phyloP scores from a whole-genome alignment of 495 filamentous ascomycete genomes.

The Penicillium angulare region DNA sequence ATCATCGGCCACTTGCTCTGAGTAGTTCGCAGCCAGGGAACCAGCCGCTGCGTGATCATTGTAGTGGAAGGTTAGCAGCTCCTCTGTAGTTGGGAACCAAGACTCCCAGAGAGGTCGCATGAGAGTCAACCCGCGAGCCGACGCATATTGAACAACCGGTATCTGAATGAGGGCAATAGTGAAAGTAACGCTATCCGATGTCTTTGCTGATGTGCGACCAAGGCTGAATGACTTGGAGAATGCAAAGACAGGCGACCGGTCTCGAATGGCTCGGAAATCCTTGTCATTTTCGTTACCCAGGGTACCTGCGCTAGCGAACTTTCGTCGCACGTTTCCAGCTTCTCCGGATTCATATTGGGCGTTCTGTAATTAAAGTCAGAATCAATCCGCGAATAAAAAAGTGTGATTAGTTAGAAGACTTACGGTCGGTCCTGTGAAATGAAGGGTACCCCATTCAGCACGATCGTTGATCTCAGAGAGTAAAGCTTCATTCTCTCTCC shows the following conservation, averaged over 20 bases:
- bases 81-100: slow-evolving; percentile 61
- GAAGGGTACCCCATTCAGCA: slow-evolving; percentile 85
- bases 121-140: slow-evolving; percentile 71
- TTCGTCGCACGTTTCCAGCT: slow-evolving; percentile 63
- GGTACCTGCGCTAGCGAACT: slow-evolving; percentile 68
- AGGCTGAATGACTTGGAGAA: slow-evolving; percentile 80
- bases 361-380: slow-evolving; percentile 39
- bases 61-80: slow-evolving; percentile 73
- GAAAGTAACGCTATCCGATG: slow-evolving; percentile 62
- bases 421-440: slow-evolving; percentile 70
- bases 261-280: slow-evolving; percentile 68
- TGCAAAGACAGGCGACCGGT: slow-evolving; percentile 87
- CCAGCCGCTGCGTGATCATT: slow-evolving; percentile 64
- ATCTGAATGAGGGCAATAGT: slow-evolving; percentile 83
- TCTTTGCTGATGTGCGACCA: slow-evolving; percentile 17
- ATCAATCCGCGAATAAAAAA: neutral
- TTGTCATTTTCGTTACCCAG: slow-evolving; percentile 65
- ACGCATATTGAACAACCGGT: slow-evolving; percentile 82
- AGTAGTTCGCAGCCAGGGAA: slow-evolving; percentile 72
- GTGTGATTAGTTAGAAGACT: slow-evolving; percentile 11
- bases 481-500: slow-evolving; percentile 60
- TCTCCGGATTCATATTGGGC: slow-evolving; percentile 69
- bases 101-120: slow-evolving; percentile 90
- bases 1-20: slow-evolving; percentile 71
- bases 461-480: slow-evolving; percentile 75